Base-by-base conservation (phyloP, 345 rosid genomes). In the Eucalyptus polybractea region DNA sequence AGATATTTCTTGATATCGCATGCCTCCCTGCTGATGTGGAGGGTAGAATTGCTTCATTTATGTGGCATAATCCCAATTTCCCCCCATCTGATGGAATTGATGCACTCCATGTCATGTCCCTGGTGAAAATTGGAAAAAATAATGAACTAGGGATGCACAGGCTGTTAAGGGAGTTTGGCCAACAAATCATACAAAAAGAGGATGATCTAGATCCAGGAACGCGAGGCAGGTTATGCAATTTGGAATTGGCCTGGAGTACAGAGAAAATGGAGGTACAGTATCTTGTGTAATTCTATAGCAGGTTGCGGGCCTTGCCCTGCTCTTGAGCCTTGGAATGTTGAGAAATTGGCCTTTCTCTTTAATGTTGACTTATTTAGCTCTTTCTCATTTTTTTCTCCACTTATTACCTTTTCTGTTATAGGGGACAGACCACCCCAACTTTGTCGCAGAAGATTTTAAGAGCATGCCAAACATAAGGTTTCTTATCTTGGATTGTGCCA, bases 241-340 rank as follows among this genome's bases (percentile, higher is more conserved):
- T 65, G 40, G 76, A 14, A n/a, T 65, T 65, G 19, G 72, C 37
- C 37, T 0, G 1, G 37, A 65, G 0, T 0, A 0, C 21, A n/a
- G 0, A 13, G 37, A 7, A 0, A 5, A 13, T 65, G 72, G 0
- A 65, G 72, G 72, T 65, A 65, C 16, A 1, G 67, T 60, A 3
- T 60, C 14, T 27, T 29, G 19, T 62, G 19, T 62, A 29, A 12
- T 60, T 60, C n/a, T 27, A 0, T 60, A 0, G 15, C 0, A 0
- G 19, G 13, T 6, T 62, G 72, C 2, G 0, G 7, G 72, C 5
- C 6, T 29, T 62, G 0, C 72, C 72, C 19, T 62, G 5, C 13
- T 62, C 37, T 62, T 0, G 0, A 62, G 0, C 10, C 1, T 13
- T 29, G 37, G 17, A 62, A 9, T 62, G 37, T 13, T 62, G 37